Conservation (phyloP, 192 early-diverging fungal genomes). For the Mycoemilia scoparia region DNA sequence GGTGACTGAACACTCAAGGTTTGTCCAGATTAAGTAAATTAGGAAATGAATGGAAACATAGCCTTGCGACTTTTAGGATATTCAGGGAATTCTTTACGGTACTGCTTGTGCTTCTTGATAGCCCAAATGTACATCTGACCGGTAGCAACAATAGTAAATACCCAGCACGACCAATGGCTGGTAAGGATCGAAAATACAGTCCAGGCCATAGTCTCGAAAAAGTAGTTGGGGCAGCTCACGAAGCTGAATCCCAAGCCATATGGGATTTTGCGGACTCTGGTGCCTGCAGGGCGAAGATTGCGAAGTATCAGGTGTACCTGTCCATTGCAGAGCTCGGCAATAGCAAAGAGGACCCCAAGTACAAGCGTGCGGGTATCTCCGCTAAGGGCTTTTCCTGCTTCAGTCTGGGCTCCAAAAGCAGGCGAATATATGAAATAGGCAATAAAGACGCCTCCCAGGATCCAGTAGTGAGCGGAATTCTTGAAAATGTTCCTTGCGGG, state of each 20-base stretch:
- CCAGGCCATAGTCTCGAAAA: constrained; percentile 80
- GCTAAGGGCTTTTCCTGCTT: constrained; percentile 16
- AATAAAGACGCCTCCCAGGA: constrained; percentile 66
- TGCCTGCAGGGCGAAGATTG: constrained; percentile 78
- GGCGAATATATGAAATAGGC: constrained; percentile 82
- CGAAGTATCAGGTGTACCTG: constrained; percentile 71
- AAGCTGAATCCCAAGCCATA: constrained; percentile 79
- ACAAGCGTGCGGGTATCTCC: constrained; percentile 20
- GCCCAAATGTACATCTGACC: constrained; percentile 91
- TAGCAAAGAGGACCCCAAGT: constrained; percentile 13
- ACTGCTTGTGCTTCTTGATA: constrained; percentile 84
- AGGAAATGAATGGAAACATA: constrained; percentile 51
- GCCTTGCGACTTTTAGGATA: constrained; percentile 76
- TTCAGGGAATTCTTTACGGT: constrained; percentile 75
- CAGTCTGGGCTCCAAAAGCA: constrained; percentile 36
- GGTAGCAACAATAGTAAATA: constrained; percentile 51
- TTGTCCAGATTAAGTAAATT: constrained; percentile 1
- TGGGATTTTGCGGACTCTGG: constrained; percentile 69
- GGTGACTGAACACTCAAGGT: background rate
- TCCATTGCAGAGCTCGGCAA: constrained; percentile 71
- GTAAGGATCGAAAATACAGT: constrained; percentile 50
- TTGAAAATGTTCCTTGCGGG: constrained; percentile 87
- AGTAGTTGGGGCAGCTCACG: constrained; percentile 86
- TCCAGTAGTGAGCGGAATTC: constrained; percentile 87
- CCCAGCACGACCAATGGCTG: constrained; percentile 39